These are phyloP conservation scores for Remersonia thermophila DNA, from an alignment of 2,329 filamentous ascomycete genomes.

Conservation along the genomic window DNA sequence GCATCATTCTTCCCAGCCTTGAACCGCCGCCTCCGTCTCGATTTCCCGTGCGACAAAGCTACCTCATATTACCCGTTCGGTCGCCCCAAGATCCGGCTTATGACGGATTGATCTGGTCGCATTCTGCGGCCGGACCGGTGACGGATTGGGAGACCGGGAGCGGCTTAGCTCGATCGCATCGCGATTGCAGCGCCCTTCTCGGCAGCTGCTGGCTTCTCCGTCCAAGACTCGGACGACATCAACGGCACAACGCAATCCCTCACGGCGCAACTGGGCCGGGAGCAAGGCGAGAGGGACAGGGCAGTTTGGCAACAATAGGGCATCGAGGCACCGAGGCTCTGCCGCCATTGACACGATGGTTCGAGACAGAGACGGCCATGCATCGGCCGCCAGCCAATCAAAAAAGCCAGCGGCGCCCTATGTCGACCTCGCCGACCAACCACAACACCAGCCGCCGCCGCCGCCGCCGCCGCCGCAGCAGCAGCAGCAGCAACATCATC, in stretches of 20 bases:
- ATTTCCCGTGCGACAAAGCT: neutral
- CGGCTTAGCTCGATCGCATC: too few species aligned
- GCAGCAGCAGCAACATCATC: too few species aligned
- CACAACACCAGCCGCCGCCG: slow-evolving; percentile 21
- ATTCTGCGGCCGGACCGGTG: neutral
- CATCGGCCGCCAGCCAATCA: slow-evolving; percentile 41
- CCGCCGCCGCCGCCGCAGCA: too few species aligned
- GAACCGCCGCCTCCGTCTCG: too few species aligned
- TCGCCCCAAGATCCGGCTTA: neutral
- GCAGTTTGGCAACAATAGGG: slow-evolving; percentile 11
- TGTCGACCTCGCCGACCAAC: slow-evolving; percentile 18
- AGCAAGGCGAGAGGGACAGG: too few species aligned
- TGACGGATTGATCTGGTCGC: neutral
- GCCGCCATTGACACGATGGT: slow-evolving; percentile 9
- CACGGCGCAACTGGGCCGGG: too few species aligned
- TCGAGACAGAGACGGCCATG: slow-evolving; percentile 29
- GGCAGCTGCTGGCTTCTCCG: too few species aligned
- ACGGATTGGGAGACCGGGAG: neutral
- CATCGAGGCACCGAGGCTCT: slow-evolving; percentile 4
- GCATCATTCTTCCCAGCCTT: too few species aligned
- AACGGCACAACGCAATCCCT: too few species aligned
- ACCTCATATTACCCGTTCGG: neutral
- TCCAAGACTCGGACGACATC: too few species aligned
- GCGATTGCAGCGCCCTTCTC: too few species aligned
- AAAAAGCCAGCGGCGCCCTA: slow-evolving; percentile 29